These are phyloP conservation scores for Stenogyne calaminthoides DNA, from an alignment of 305 asterid species.

Conservation along the genomic window DNA sequence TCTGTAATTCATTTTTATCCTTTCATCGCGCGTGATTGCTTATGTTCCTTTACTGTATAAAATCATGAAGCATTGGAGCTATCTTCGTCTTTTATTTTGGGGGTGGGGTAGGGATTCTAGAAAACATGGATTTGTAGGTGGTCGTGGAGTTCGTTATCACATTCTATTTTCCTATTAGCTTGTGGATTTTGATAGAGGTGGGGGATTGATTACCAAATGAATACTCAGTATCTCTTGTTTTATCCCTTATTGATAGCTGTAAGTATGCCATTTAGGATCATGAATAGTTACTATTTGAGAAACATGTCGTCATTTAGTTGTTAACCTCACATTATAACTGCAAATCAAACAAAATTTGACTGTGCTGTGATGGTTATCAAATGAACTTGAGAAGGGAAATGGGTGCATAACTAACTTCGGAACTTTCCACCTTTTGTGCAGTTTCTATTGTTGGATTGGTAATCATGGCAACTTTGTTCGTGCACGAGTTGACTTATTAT, in stretches of 20 bases:
- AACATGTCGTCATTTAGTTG: constrained; percentile 13
- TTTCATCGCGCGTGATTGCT: constrained; percentile 8
- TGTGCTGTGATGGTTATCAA: constrained; percentile 12
- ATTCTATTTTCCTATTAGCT: constrained; percentile 12
- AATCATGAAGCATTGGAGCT: neutral
- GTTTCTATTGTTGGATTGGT: constrained; percentile 87
- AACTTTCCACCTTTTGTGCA: constrained; percentile 26
- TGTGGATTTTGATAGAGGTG: neutral
- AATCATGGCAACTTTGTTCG: constrained; percentile 86
- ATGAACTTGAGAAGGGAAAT: constrained; percentile 24
- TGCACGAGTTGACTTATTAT: constrained; percentile 89
- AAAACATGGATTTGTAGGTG: constrained; percentile 1
- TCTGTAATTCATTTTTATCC: neutral
- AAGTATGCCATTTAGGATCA: neutral
- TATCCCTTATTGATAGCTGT: constrained; percentile 11
- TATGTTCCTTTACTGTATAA: constrained; percentile 7
- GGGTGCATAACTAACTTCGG: constrained; percentile 38
- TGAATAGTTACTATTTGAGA: neutral
- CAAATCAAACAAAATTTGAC: constrained; percentile 6
- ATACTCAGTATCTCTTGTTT: neutral
- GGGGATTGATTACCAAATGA: constrained; percentile 6
- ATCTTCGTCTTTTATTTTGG: neutral
- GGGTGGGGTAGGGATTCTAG: neutral
- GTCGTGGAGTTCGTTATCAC: neutral
- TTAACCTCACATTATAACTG: constrained; percentile 9